Evolutionary conservation across 495 filamentous ascomycete species (phyloP).

Genomic region (Aspergillus conjunctus): DNA sequence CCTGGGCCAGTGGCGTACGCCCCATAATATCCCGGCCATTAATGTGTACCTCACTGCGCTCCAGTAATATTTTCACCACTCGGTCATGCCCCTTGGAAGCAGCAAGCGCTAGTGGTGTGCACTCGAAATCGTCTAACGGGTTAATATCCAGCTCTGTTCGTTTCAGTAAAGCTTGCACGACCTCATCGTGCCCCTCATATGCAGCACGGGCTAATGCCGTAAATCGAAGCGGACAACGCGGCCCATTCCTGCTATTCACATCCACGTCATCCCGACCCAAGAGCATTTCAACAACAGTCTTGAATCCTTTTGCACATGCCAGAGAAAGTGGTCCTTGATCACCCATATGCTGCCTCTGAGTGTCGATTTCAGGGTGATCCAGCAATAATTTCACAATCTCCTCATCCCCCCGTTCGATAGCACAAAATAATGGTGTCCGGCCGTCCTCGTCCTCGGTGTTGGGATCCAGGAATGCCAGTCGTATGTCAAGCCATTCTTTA

Average conservation of each 20-base stretch:
- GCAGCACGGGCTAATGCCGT: neutral
- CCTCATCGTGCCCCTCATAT: neutral
- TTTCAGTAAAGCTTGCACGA: neutral
- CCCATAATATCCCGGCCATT: neutral
- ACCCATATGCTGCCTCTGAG: neutral
- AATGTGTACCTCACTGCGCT: neutral
- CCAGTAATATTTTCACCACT: neutral
- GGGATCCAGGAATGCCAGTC: neutral
- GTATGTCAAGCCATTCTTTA: neutral
- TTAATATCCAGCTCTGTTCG: neutral
- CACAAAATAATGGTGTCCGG: constrained; percentile 16
- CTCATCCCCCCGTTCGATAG: constrained; percentile 5
- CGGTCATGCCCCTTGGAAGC: neutral
- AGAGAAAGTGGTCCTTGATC: neutral
- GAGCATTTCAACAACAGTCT: neutral
- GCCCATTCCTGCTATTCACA: neutral
- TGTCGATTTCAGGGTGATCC: neutral
- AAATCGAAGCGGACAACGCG: neutral
- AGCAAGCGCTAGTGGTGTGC: neutral
- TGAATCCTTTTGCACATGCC: neutral
- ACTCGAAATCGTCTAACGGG: neutral
- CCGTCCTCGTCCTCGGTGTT: neutral
- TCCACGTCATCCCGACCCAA: neutral
- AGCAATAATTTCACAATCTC: neutral
- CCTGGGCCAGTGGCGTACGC: neutral